Evolutionary conservation across 2,329 filamentous ascomycete species (phyloP), one percentile per base, ranked within the genome.

Genomic region (Aschersonia sp.): DNA sequence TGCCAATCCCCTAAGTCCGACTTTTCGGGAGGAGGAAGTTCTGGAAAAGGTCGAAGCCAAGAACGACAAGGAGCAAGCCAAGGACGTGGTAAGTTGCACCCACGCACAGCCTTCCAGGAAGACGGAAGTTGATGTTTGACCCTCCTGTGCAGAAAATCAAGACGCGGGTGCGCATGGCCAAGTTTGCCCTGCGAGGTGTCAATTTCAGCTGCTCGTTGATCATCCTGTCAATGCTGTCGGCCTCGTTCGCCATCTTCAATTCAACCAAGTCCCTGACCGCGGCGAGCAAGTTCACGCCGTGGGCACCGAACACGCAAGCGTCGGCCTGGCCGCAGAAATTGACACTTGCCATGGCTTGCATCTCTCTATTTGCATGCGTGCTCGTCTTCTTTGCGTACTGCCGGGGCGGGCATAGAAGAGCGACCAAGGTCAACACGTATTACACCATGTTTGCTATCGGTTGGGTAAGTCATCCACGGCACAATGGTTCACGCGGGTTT

Each of bases 141-240:
- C 7, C 9, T 31, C 29, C 8, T 31, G 2, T 31, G 10, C 61
- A 95, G 90, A 94, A 85, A 83, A 79, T 94, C 64, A 97, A 95
- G 70, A 83, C 83, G 37, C 80, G 87, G 55, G 89, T 97, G 35
- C 81, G 92, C 44, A 74, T 97, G 66, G 92, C 90, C 56, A 98
- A 98, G 71, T 83, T 97, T 57, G 79, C 94, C 52, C 81, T 98
- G n/a, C 84, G 92, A 54, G 84, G 87, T 48, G 85, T 97, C 68
- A 95, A 90, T 74, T 97, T 98, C 66, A 88, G 87, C 65, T 98
- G 92, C 73, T 90, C 86, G 64, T 74, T 97, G 51, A 95, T 98
- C 62, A 87, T 98, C 54, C 76, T 98, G 49, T 74, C 88, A 52
- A 90, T 98, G 78, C 71, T 98, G 47, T 81, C 84, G 11, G 78